Percentiles rank a stretch among this genome's conserved stretches.
Conservation (phyloP, 805 yeast genomes). For the Monosporozyma aquatica region DNA sequence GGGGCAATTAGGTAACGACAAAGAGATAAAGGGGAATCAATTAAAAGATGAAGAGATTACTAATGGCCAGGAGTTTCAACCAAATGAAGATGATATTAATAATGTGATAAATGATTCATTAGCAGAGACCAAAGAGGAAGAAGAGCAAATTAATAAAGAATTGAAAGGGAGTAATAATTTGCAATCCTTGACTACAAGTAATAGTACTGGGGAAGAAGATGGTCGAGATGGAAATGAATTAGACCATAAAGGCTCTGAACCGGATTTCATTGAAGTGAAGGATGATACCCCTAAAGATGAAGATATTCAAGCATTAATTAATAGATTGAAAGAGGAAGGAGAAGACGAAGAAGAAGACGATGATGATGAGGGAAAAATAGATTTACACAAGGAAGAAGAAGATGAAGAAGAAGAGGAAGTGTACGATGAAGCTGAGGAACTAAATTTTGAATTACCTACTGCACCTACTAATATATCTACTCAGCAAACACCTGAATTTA, state of each 20-base stretch:
- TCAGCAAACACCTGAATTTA: background rate
- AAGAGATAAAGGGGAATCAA: background rate
- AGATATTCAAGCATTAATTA: constrained; percentile 6
- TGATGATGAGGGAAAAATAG: too few relatives aligned
- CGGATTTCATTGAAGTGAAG: background rate
- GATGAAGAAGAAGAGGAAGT: constrained; percentile 4
- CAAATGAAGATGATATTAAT: too few relatives aligned
- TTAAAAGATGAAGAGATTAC: too few relatives aligned
- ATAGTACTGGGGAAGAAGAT: background rate
- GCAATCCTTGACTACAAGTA: background rate
- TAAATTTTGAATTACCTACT: background rate
- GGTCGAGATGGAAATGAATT: constrained; percentile 3
- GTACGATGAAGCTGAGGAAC: background rate
- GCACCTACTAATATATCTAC: background rate
- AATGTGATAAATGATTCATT: background rate
- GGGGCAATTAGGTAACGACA: constrained; percentile 16
- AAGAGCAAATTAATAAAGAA: background rate
- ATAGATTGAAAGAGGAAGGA: background rate
- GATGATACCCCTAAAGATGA: constrained; percentile 4
- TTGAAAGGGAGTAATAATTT: background rate
- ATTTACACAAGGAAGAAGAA: constrained; percentile 1
- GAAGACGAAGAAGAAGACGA: constrained; percentile 3
- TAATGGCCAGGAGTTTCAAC: too few relatives aligned
- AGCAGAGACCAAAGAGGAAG: background rate
- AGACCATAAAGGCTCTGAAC: background rate